These are phyloP conservation scores for Nowakowskiella sp. DNA, from an alignment of 192 early-diverging fungal species.

Conservation along the genomic window DNA sequence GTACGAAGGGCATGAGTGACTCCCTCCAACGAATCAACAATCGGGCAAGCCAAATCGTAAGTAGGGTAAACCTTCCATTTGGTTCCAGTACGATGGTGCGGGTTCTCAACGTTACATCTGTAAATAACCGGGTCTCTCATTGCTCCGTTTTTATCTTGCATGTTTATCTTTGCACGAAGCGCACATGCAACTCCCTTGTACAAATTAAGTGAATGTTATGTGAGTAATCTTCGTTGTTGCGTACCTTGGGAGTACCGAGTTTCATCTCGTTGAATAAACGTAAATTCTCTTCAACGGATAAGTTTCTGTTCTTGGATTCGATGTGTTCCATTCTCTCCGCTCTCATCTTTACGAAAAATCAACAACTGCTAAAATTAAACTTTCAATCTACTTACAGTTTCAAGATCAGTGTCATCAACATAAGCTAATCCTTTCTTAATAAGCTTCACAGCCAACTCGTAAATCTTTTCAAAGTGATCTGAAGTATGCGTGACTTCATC, in stretches of 20 bases:
- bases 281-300: slow-evolving; percentile 85
- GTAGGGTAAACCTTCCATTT: slow-evolving; percentile 98
- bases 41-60: slow-evolving; percentile 97
- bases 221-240: too few relatives aligned
- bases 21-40: slow-evolving; percentile 93
- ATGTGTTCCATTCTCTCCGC: slow-evolving; percentile 75
- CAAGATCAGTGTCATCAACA: slow-evolving; percentile 83
- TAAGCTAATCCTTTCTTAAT: slow-evolving; percentile 87
- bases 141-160: slow-evolving; percentile 79
- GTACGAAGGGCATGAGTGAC: slow-evolving; percentile 96
- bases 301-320: slow-evolving; percentile 73
- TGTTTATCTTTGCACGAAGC: slow-evolving; percentile 92
- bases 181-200: slow-evolving; percentile 66
- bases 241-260: slow-evolving; percentile 65
- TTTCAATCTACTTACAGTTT: slow-evolving; percentile 32
- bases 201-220: slow-evolving; percentile 1
- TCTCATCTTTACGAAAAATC: slow-evolving; percentile 59
- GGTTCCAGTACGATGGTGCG: slow-evolving; percentile 83
- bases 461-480: slow-evolving; percentile 83
- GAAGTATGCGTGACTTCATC: slow-evolving; percentile 81
- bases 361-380: slow-evolving; percentile 2
- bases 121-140: slow-evolving; percentile 96
- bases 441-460: slow-evolving; percentile 73
- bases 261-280: slow-evolving; percentile 87
- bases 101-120: slow-evolving; percentile 80